Evolutionary conservation across 1,139 yeast species (phyloP).

Genomic region (Hanseniaspora sp.): DNA sequence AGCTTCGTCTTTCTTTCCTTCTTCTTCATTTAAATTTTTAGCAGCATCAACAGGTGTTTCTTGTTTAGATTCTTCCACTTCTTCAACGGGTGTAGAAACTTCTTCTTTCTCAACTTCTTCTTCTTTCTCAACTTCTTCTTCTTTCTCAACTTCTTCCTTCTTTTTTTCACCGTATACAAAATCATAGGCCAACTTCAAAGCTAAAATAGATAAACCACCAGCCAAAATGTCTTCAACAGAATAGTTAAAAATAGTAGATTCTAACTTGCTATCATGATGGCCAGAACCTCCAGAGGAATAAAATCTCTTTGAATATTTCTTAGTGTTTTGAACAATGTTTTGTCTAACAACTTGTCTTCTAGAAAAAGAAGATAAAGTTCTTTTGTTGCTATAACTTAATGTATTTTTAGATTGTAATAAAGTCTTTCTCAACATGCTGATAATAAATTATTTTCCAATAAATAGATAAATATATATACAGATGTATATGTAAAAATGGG

Average conservation of each 20-base stretch:
- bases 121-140: constrained; percentile 17
- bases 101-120: constrained; percentile 21
- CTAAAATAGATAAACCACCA: constrained; percentile 2
- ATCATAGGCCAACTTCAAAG: constrained; percentile 1
- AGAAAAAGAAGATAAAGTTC: not conserved
- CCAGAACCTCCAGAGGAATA: not conserved
- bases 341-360: not conserved
- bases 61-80: constrained; percentile 1
- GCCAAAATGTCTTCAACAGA: constrained; percentile 2
- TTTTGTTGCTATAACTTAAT: not conserved
- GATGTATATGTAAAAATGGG: too few relatives aligned
- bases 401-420: not conserved
- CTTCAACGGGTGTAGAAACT: constrained; percentile 4
- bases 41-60: not conserved
- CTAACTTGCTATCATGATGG: not conserved
- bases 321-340: not conserved
- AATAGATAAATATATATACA: too few relatives aligned
- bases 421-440: constrained; percentile 10
- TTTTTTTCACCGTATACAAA: constrained; percentile 1
- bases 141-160: constrained; percentile 15
- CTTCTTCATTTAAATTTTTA: too few relatives aligned
- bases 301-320: not conserved
- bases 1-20: not conserved
- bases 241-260: constrained; percentile 1
- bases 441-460: too few relatives aligned